These are phyloP conservation scores for Scheffersomyces illinoinensis DNA, from an alignment of 1,139 yeast species.

Conservation along the genomic window DNA sequence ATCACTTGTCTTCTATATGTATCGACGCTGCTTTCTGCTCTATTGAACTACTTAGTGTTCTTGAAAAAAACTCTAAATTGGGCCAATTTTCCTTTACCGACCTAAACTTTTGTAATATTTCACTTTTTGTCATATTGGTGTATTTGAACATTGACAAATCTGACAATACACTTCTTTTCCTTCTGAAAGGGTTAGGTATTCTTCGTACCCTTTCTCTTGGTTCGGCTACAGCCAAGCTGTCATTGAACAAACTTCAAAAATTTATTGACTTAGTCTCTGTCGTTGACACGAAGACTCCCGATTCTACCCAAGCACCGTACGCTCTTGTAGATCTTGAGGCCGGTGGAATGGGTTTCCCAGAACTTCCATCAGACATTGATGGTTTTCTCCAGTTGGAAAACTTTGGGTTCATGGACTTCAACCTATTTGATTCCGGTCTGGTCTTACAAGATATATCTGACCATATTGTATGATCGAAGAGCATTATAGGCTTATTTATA, in stretches of 20 bases:
- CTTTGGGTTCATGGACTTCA: background rate
- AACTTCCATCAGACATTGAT: background rate
- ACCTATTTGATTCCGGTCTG: background rate
- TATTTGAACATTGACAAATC: conserved; percentile 18
- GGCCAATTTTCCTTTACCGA: conserved; percentile 20
- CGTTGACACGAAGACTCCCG: background rate
- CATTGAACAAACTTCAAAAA: background rate
- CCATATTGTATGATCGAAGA: background rate
- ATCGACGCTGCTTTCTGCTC: conserved; percentile 20
- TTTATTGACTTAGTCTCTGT: background rate
- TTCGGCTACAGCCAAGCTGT: conserved; percentile 1
- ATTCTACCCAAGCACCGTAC: background rate
- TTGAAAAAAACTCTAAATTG: conserved; percentile 15
- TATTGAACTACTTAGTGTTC: conserved; percentile 14
- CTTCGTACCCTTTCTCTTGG: conserved; percentile 16
- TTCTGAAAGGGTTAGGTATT: conserved; percentile 17
- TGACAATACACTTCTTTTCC: conserved; percentile 14
- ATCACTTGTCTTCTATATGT: conserved; percentile 18
- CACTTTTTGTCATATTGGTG: conserved; percentile 16
- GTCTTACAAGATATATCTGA: background rate
- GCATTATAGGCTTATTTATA: background rate
- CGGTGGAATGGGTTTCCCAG: background rate
- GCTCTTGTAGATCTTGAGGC: background rate
- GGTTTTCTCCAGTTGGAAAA: background rate
- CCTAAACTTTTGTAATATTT: conserved; percentile 16